Evolutionary conservation across 2,329 filamentous ascomycete species (phyloP), one percentile per base, ranked within the genome.

Genomic region (Cladophialophora bantiana): DNA sequence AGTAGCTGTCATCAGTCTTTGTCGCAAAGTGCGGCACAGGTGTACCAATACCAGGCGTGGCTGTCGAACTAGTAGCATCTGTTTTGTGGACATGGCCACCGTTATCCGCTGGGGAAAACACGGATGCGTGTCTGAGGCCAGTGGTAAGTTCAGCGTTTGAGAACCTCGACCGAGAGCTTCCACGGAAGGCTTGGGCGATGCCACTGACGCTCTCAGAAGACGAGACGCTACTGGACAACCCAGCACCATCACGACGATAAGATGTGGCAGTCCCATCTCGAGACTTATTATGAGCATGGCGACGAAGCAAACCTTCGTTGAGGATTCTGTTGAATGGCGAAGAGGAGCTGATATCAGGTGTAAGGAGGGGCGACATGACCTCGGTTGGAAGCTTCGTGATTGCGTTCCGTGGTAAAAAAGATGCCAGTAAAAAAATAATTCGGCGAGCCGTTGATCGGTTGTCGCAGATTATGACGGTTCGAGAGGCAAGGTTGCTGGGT

Each of bases 381-480:
- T 69, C 68, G 12, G 59, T 57, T 10, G 60, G 65, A 12, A 59
- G 53, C 50, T 65, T 70, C 18, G 67, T 56, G 6, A 71, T 36
- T 2, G 62, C 50, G 32, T 66, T 68, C 5, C 65, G 77, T 10
- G 86, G 86, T 45, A 88, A 74, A 65, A 88, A 88, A 0, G 84
- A 83, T 40, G 86, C 82, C 3, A 88, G 80, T 13, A 88, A 75
- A 70, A 87, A 88, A 18, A 88, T 83, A 59, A 88, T 74, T 45
- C 85, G 79, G 52, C 86, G 80, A 38, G 86, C 85, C 62, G 83
- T 84, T 82, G 87, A 87, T 74, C 87, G 87, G 71, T 87, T 84
- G 2, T 83, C 76, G 12, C 84, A 86, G 34, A 88, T 79, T 52
- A 88, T 83, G 54, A 88, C 81, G 5, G 86, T 88, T 20, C 86